phyloP scores from a whole-genome alignment of 129 eudicot genomes.

The Flaveria trinervia region DNA sequence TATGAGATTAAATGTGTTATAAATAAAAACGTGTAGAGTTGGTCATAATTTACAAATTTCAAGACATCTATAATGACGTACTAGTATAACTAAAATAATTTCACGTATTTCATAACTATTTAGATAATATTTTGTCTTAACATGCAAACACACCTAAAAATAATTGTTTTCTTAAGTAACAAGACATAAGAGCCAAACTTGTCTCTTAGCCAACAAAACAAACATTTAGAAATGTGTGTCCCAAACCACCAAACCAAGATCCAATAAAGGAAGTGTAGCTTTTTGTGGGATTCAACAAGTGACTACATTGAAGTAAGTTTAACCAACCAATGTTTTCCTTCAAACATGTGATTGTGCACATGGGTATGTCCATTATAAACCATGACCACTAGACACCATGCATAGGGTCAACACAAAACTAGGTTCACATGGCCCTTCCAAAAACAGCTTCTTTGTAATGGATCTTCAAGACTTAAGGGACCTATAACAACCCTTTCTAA shows the following conservation, averaged over 20 bases:
- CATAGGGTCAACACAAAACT: conserved; percentile 13
- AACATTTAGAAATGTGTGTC: neutral
- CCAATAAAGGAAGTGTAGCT: conserved; percentile 20
- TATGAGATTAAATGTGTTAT: too few relatives aligned
- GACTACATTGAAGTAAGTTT: conserved; percentile 18
- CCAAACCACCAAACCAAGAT: conserved; percentile 12
- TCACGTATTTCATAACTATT: too few relatives aligned
- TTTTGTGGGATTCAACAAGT: conserved; percentile 15
- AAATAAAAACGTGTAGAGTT: too few relatives aligned
- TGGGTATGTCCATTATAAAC: conserved; percentile 29
- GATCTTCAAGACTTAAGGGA: conserved; percentile 2
- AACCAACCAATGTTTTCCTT: conserved; percentile 21
- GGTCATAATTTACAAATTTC: too few relatives aligned
- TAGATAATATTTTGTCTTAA: too few relatives aligned
- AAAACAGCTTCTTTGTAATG: conserved; percentile 19
- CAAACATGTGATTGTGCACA: conserved; percentile 35
- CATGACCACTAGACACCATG: conserved; percentile 15
- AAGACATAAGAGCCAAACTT: neutral
- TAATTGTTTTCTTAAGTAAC: too few relatives aligned
- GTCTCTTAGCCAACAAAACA: neutral
- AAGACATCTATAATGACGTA: too few relatives aligned
- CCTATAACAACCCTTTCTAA: neutral
- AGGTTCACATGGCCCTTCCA: conserved; percentile 32
- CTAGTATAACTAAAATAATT: too few relatives aligned
- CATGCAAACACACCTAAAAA: too few relatives aligned